These are phyloP conservation scores for Fusarium dimerum DNA, from an alignment of 2,329 filamentous ascomycete species.

Conservation along the genomic window DNA sequence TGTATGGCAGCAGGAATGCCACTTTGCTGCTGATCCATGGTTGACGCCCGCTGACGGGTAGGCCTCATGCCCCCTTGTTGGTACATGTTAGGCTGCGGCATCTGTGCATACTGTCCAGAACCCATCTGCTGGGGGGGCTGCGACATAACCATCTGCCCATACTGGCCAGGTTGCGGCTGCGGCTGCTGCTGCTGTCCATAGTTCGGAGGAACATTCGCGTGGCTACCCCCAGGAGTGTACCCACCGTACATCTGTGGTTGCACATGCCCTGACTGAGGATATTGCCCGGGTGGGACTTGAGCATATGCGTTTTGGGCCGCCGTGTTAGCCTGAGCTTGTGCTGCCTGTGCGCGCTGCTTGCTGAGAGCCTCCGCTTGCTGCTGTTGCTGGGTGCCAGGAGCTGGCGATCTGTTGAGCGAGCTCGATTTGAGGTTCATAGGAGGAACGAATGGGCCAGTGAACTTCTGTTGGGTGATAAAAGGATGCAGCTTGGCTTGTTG, in stretches of 20 bases:
- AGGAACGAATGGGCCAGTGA: constrained; percentile 91
- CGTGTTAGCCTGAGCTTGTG: constrained; percentile 69
- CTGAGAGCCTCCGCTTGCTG: constrained; percentile 92
- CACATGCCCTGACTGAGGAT: constrained; percentile 47
- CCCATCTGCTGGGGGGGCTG: constrained; percentile 67
- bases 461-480: constrained; percentile 98
- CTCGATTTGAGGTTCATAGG: constrained; percentile 95
- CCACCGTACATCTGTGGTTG: constrained; percentile 77
- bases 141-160: constrained; percentile 73
- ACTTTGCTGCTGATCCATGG: constrained; percentile 92
- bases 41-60: constrained; percentile 86
- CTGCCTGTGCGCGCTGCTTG: constrained; percentile 81
- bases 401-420: constrained; percentile 81
- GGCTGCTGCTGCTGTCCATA: constrained; percentile 69
- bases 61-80: constrained; percentile 67
- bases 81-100: constrained; percentile 58
- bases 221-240: constrained; percentile 63
- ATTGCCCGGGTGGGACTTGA: constrained; percentile 49
- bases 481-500: constrained; percentile 97
- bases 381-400: constrained; percentile 92
- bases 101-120: constrained; percentile 61
- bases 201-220: constrained; percentile 62
- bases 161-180: constrained; percentile 50
- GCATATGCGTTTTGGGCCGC: constrained; percentile 68
- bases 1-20: constrained; percentile 93